These are phyloP conservation scores for Pythium aphanidermatum DNA, from an alignment of 352 stramenopile species.

Conservation along the genomic window DNA sequence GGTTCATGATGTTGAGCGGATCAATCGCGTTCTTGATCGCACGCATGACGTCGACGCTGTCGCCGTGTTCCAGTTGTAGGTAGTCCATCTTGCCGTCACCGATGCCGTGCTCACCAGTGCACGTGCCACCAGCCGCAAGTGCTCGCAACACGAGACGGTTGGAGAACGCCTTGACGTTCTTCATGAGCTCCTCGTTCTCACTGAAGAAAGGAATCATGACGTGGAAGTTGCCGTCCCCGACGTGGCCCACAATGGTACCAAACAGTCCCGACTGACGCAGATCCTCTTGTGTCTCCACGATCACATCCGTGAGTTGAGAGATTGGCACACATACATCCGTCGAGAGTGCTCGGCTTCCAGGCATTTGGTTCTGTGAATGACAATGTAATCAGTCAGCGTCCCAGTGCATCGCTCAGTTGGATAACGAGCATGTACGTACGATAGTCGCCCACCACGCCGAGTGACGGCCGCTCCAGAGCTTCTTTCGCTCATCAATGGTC, in stretches of 20 bases:
- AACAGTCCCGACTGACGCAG: constrained; percentile 86
- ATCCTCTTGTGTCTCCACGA: constrained; percentile 90
- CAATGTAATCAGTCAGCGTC: no score
- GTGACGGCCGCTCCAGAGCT: constrained; percentile 80
- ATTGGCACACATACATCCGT: constrained; percentile 98
- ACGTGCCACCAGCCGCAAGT: constrained; percentile 92
- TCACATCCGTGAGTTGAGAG: constrained; percentile 89
- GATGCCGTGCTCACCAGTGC: constrained; percentile 97
- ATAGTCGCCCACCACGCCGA: constrained; percentile 83
- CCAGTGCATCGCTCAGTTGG: no score
- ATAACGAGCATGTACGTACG: constrained; percentile 31
- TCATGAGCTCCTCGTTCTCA: constrained; percentile 81
- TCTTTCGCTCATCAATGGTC: constrained; percentile 66
- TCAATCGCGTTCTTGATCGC: constrained; percentile 94
- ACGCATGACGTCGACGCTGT: constrained; percentile 91
- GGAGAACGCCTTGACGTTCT: constrained; percentile 86
- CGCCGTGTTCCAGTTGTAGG: constrained; percentile 79
- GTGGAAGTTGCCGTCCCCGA: constrained; percentile 98
- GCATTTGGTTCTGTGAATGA: constrained; percentile 79
- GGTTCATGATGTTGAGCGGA: constrained; percentile 96
- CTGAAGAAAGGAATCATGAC: constrained; percentile 92
- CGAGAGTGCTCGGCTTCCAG: constrained; percentile 75
- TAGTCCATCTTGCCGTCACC: constrained; percentile 95
- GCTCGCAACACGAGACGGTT: constrained; percentile 77
- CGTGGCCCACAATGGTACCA: constrained; percentile 89